Evolutionary conservation across 2,329 filamentous ascomycete genomes (phyloP), one percentile per base, ranked within the genome.

Genomic region (Aspergillus costaricaensis): DNA sequence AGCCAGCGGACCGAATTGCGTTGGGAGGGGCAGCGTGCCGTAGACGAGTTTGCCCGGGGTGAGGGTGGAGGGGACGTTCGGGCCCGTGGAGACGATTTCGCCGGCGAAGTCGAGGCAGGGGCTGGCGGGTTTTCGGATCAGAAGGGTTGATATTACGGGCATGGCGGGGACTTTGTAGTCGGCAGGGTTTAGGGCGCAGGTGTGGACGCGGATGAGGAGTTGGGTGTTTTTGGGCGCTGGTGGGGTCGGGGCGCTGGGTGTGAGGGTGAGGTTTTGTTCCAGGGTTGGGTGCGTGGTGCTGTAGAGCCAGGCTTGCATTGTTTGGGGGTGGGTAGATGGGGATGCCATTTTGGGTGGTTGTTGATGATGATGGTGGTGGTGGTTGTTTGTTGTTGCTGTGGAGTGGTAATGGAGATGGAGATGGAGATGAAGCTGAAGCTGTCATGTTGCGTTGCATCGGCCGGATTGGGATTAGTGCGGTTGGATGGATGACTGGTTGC

Each of bases 101-200:
- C 82, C 82, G 60, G 74, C 76, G 58, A 82, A 84, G 70, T 85
- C 83, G 67, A 82, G 75, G 0, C 81, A 81, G 0, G 84, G 84
- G 1, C 79, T 78, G 2, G 80, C 81, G 0, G 81, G 80, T 5
- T 70, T 72, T 23, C 73, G 68, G 51, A 82, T 71, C 1, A 79
- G 39, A 21, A 78, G 62, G 4, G 77, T 74, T 1, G 72, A 71
- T 5, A 83, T 58, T 2, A 81, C 21, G 0, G 80, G 72, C 27
- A 81, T 74, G 68, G 89, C 86, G 9, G 84, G 78, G 2, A 85
- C 64, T 72, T 90, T 90, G 80, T 86, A 84, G 78, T 90, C 88
- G 27, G 83, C 83, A 0, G 86, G 86, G 69, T 89, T 90, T 64
- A 89, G 70, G 23, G 82, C 76, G 25, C 80, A 78, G 59, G 80